Evolutionary conservation across 2,329 filamentous ascomycete species (phyloP).

Genomic region (Clonostachys solani): DNA sequence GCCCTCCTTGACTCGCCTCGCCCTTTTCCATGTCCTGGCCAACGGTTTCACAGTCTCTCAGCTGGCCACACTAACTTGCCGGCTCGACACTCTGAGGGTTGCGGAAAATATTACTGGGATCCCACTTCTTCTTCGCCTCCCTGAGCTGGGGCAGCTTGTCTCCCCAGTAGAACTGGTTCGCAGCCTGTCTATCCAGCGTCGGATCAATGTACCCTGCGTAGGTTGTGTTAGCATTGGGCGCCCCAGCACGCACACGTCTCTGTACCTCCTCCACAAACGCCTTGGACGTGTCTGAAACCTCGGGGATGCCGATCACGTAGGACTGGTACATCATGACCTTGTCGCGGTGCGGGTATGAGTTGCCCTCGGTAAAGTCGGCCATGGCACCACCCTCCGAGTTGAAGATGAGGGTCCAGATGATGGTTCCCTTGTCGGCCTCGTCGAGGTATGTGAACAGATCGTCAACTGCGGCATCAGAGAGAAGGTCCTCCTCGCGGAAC

Average conservation of each 20-base stretch:
- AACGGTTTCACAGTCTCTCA: too few relatives aligned
- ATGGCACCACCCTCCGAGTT: conserved; percentile 58
- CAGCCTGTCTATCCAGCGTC: conserved; percentile 28
- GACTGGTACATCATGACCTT: conserved; percentile 60
- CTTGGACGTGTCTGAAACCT: conserved; percentile 37
- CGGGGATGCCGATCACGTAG: conserved; percentile 48
- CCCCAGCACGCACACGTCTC: conserved; percentile 28
- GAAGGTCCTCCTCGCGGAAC: conserved; percentile 42
- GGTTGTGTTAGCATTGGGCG: conserved; percentile 36
- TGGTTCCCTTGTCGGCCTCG: conserved; percentile 39
- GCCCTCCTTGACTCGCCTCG: too few relatives aligned
- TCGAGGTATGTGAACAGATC: conserved; percentile 51
- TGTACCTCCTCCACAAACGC: conserved; percentile 49
- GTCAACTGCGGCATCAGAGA: conserved; percentile 37
- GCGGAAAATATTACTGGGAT: conserved; percentile 50
- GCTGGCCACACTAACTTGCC: conserved; percentile 3
- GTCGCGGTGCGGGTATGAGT: conserved; percentile 60
- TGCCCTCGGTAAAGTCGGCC: conserved; percentile 49
- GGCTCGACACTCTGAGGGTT: conserved; percentile 53
- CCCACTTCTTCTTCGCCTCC: conserved; percentile 44
- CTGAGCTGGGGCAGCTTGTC: conserved; percentile 41
- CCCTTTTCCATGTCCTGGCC: too few relatives aligned
- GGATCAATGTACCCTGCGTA: conserved; percentile 64
- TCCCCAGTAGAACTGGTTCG: conserved; percentile 51
- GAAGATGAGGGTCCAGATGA: conserved; percentile 59